Evolutionary conservation across 139 green algal genomes (phyloP).

Genomic region (Eudorina sp.): DNA sequence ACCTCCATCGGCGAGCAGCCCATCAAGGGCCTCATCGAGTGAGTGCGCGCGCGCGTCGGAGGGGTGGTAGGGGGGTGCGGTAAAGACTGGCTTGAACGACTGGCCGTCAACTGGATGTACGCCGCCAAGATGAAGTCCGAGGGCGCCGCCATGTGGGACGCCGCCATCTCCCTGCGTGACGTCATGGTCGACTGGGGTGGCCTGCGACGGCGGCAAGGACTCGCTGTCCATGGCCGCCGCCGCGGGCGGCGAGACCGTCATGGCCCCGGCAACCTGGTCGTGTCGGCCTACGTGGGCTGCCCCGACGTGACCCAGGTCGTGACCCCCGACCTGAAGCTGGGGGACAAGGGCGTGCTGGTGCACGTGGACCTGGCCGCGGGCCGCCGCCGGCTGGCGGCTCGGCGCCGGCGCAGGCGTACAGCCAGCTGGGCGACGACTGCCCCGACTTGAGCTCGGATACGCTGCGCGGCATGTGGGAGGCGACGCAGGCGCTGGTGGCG

Average conservation of each 20-base stretch:
- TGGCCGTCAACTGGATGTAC: constrained; percentile 99
- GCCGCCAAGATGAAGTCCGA: constrained; percentile 97
- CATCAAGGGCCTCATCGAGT: constrained; percentile 94
- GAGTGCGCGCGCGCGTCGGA: background rate
- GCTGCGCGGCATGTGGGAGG: constrained; percentile 86
- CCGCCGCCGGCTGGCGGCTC: constrained; percentile 87
- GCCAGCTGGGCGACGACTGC: constrained; percentile 83
- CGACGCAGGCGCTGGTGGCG: constrained; percentile 86
- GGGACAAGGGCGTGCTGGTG: constrained; percentile 75
- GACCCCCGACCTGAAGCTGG: constrained; percentile 87
- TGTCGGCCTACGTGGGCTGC: constrained; percentile 95
- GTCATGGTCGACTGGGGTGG: constrained; percentile 89
- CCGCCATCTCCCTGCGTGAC: constrained; percentile 85
- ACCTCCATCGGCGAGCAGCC: constrained; percentile 97
- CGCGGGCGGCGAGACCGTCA: constrained; percentile 91
- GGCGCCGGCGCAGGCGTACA: constrained; percentile 83
- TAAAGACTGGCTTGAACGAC: no score
- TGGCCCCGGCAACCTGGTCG: constrained; percentile 96
- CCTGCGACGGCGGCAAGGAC: constrained; percentile 99
- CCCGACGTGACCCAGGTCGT: constrained; percentile 94
- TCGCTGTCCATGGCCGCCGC: constrained; percentile 96
- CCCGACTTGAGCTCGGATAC: constrained; percentile 86
- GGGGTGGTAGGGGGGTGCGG: no score
- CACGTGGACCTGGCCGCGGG: constrained; percentile 92
- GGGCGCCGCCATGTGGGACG: constrained; percentile 96